phyloP scores from a whole-genome alignment of 2,329 filamentous ascomycete genomes.

The Alternaria longipes region DNA sequence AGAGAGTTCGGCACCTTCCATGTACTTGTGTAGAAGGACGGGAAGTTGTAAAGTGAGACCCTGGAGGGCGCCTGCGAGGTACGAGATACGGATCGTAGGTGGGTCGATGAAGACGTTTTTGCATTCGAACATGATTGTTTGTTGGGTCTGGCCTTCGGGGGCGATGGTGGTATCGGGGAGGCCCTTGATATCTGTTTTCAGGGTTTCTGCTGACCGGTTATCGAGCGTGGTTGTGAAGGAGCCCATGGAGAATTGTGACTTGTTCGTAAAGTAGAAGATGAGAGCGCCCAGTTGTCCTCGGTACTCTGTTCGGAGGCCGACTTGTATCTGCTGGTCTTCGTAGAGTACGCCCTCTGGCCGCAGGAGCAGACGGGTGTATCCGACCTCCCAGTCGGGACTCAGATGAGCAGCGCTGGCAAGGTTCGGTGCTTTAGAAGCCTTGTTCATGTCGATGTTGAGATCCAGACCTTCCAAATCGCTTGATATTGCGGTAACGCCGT shows the following conservation, averaged over 20 bases:
- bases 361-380: conserved; percentile 84
- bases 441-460: conserved; percentile 69
- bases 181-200: conserved; percentile 88
- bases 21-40: conserved; percentile 91
- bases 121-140: conserved; percentile 94
- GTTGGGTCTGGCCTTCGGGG: conserved; percentile 81
- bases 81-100: conserved; percentile 92
- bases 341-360: conserved; percentile 87
- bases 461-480: conserved; percentile 80
- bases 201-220: conserved; percentile 69
- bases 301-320: conserved; percentile 93
- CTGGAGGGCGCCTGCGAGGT: conserved; percentile 91
- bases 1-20: conserved; percentile 87
- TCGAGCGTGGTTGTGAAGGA: conserved; percentile 96
- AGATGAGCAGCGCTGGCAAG: conserved; percentile 91
- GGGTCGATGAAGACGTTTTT: conserved; percentile 81
- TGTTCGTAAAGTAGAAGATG: conserved; percentile 96
- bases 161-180: conserved; percentile 83
- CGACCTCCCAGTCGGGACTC: conserved; percentile 92
- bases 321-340: conserved; percentile 92
- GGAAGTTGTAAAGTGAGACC: conserved; percentile 91
- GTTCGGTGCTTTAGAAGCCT: conserved; percentile 75
- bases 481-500: conserved; percentile 62
- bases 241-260: conserved; percentile 81
- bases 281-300: conserved; percentile 93